Conservation (phyloP, 345 rosid genomes). For the Euphorbia lathyris region DNA sequence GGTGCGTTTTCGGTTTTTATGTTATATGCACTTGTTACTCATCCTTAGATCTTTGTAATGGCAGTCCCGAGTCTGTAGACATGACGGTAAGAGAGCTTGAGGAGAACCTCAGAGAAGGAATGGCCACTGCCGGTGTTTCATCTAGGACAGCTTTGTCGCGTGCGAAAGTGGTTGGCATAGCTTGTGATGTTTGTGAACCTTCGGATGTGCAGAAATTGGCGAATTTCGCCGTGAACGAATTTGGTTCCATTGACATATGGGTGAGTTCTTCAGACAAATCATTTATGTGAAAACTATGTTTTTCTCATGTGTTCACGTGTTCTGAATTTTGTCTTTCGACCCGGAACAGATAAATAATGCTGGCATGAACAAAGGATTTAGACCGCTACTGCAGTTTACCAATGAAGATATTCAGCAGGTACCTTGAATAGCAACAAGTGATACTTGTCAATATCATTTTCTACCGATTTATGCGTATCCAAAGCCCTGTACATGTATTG, state of each 20-base stretch:
- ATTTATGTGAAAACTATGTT: neutral
- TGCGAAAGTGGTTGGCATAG: slow-evolving; percentile 81
- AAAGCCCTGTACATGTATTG: neutral
- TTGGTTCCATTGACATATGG: slow-evolving; percentile 87
- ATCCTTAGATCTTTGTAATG: slow-evolving; percentile 24
- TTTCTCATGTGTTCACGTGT: too few relatives aligned
- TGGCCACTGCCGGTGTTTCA: slow-evolving; percentile 39
- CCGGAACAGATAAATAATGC: slow-evolving; percentile 80
- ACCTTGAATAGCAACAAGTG: neutral
- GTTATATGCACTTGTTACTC: slow-evolving; percentile 13
- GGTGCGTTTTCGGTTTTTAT: neutral
- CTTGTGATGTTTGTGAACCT: slow-evolving; percentile 77
- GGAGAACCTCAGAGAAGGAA: slow-evolving; percentile 69
- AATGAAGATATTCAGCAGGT: slow-evolving; percentile 91
- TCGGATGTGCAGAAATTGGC: slow-evolving; percentile 70
- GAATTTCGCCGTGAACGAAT: slow-evolving; percentile 62
- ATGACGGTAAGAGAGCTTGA: slow-evolving; percentile 77
- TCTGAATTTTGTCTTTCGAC: slow-evolving; percentile 7
- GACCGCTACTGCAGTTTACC: slow-evolving; percentile 77
- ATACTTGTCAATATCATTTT: neutral
- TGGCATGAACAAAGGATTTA: slow-evolving; percentile 91
- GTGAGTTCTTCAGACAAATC: slow-evolving; percentile 34
- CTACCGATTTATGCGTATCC: neutral
- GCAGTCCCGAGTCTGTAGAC: slow-evolving; percentile 72
- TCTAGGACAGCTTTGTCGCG: slow-evolving; percentile 42